Base-by-base conservation (phyloP, 2,329 filamentous ascomycete genomes). In the Hypoxylon rubiginosum region DNA sequence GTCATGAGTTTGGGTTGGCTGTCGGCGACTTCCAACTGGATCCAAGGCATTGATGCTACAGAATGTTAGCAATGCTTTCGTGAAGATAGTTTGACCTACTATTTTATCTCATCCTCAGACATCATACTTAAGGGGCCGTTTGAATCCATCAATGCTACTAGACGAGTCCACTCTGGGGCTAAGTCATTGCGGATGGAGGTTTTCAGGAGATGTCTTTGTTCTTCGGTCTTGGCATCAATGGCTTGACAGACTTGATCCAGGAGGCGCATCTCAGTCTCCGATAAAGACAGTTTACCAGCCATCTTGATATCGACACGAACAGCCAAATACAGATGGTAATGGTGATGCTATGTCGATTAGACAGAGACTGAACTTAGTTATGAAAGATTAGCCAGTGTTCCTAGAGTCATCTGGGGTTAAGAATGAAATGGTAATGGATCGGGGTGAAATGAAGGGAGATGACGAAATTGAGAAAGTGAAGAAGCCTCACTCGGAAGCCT, bases 101-200 rank as follows among this genome's bases (percentile, higher is more conserved):
- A 69, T 45, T 57, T 62, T 13, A 69, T 49, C 51, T 71, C 66
- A 36, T 71, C 68, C 11, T 62, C 58, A 4, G 66, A 64, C 10
- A 71, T 10, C 53, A 67, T 48, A 52, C 58, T 55, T 9, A 71
- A 28, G 21, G 66, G 58, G n/a, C 66, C 66, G 19, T 57, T 64
- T 19, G 66, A 58, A 19, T 64, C 63, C 53, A 61, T 64, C 17
- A 61, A 36, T 21, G 56, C 11, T 11, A 68, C 48, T 7, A 64
- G 30, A 24, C 45, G 48, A 30, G 58, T 10, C 67, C 67, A 69
- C 24, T 69, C 67, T 5, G 63, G 26, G 24, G 34, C 36, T 46
- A 62, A 43, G 13, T 69, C 67, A 54, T 58, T 21, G 21, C 30
- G 48, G 21, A 70, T 24, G 7, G 65, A 61, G 5, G 62, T 55